These are phyloP conservation scores for Aspergillus transmontanensis DNA, from an alignment of 2,329 filamentous ascomycete genomes.

Conservation along the genomic window DNA sequence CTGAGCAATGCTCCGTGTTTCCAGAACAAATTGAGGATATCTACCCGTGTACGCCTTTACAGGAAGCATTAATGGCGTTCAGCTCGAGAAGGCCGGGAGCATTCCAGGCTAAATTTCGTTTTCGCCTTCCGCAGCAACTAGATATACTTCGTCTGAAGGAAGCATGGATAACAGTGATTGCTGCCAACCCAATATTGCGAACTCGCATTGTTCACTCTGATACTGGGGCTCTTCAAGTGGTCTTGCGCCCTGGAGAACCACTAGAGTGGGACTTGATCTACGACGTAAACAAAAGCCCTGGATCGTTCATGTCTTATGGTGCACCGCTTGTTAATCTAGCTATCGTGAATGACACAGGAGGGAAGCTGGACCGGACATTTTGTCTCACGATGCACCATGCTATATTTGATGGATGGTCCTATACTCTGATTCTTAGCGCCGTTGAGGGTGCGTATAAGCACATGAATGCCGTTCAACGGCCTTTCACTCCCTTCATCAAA, in stretches of 20 bases:
- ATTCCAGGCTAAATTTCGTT: conserved; percentile 27
- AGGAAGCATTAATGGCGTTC: conserved; percentile 43
- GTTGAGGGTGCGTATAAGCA: conserved; percentile 23
- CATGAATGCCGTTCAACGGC: conserved; percentile 45
- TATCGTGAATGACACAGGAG: not conserved
- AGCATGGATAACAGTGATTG: not conserved
- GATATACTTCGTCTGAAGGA: not conserved
- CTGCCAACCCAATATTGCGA: conserved; percentile 3
- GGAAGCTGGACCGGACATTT: not conserved
- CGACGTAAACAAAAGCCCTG: too few species aligned
- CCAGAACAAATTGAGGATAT: conserved; percentile 13
- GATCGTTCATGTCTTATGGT: not conserved
- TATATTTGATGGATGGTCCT: conserved; percentile 48
- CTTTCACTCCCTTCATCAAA: conserved; percentile 55
- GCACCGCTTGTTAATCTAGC: not conserved
- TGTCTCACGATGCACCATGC: conserved; percentile 46
- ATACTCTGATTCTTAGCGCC: conserved; percentile 26
- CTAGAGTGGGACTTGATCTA: not conserved
- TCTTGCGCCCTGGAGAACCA: not conserved
- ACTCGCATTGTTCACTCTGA: not conserved
- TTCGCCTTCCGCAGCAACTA: not conserved
- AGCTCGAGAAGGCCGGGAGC: conserved; percentile 38
- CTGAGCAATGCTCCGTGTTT: not conserved
- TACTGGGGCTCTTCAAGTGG: not conserved
- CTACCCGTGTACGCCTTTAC: conserved; percentile 35